Evolutionary conservation across 2,329 filamentous ascomycete species (phyloP).

Genomic region (Fusarium sp.): DNA sequence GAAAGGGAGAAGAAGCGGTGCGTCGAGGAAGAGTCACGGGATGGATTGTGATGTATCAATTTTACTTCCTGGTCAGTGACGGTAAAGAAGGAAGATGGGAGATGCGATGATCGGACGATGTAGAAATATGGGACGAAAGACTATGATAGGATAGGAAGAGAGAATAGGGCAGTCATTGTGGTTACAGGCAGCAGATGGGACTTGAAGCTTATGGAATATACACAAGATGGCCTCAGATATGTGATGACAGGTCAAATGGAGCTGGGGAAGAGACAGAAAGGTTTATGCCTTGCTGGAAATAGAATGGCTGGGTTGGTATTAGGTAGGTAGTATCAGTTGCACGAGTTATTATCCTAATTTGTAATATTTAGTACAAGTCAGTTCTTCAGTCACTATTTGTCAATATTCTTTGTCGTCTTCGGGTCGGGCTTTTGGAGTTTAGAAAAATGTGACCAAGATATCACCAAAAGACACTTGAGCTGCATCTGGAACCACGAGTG

Average conservation of each 20-base stretch:
- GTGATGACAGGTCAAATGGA: constrained; percentile 24
- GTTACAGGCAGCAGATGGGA: neutral
- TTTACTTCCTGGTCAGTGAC: constrained; percentile 11
- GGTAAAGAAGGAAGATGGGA: neutral
- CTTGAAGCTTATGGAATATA: neutral
- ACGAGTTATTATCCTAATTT: neutral
- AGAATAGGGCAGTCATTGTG: neutral
- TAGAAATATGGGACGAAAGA: neutral
- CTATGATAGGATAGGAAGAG: neutral
- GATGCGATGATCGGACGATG: too few relatives aligned
- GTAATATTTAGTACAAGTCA: constrained; percentile 4
- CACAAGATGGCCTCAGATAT: neutral
- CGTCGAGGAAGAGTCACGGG: constrained; percentile 30
- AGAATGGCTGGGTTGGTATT: neutral
- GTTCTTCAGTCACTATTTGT: neutral
- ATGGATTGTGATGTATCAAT: constrained; percentile 40
- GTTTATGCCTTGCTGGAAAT: too few relatives aligned
- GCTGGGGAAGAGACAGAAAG: neutral
- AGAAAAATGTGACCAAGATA: constrained; percentile 5
- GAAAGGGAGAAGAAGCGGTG: constrained; percentile 19
- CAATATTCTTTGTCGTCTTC: neutral
- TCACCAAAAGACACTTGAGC: constrained; percentile 2
- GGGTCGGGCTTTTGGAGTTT: neutral
- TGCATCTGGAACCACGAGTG: constrained; percentile 19
- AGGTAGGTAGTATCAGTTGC: neutral